A percentile compares a stretch with the other conserved stretches of the same genome.
Evolutionary conservation across 768 basidiomycete species (phyloP).

Genomic region (Mycena vulgaris): DNA sequence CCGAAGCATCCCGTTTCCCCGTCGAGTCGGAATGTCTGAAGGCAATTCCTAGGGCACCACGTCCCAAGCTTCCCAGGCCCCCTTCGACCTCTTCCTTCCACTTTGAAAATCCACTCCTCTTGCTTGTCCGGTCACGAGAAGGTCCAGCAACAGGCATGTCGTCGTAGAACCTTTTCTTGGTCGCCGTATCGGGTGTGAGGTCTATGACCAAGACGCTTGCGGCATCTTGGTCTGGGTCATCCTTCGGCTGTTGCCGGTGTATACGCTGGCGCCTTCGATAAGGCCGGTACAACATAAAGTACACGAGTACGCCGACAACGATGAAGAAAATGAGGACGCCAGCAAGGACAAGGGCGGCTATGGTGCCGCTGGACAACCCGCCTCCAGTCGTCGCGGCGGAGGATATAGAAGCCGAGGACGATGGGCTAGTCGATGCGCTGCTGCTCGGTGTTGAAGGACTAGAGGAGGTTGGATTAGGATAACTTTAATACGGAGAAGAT

Average conservation of each 20-base stretch:
- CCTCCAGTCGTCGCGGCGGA: conserved; percentile 17
- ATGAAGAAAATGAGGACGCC: conserved; percentile 67
- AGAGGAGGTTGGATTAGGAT: not conserved
- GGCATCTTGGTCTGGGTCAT: conserved; percentile 37
- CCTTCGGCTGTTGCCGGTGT: conserved; percentile 30
- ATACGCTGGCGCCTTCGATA: conserved; percentile 51
- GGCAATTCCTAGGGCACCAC: conserved; percentile 52
- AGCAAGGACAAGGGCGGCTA: conserved; percentile 77
- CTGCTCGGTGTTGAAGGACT: conserved; percentile 22
- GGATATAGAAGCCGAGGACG: conserved; percentile 32
- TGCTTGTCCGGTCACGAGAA: conserved; percentile 46
- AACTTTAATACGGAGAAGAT: conserved; percentile 40
- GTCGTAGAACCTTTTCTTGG: conserved; percentile 26
- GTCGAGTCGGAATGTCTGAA: conserved; percentile 59
- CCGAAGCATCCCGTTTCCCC: conserved; percentile 38
- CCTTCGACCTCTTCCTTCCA: conserved; percentile 63
- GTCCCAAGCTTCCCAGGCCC: conserved; percentile 47
- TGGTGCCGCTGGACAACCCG: conserved; percentile 66
- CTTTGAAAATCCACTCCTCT: conserved; percentile 55
- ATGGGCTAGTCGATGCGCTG: conserved; percentile 36
- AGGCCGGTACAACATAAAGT: conserved; percentile 64
- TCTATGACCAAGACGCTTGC: conserved; percentile 39
- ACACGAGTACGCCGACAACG: conserved; percentile 57
- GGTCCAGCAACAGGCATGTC: conserved; percentile 26
- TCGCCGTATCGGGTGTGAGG: conserved; percentile 30